Evolutionary conservation across 148 eudicot species (phyloP), one percentile per base, ranked within the genome.

Genomic region (Vaccinium vitisidaea): DNA sequence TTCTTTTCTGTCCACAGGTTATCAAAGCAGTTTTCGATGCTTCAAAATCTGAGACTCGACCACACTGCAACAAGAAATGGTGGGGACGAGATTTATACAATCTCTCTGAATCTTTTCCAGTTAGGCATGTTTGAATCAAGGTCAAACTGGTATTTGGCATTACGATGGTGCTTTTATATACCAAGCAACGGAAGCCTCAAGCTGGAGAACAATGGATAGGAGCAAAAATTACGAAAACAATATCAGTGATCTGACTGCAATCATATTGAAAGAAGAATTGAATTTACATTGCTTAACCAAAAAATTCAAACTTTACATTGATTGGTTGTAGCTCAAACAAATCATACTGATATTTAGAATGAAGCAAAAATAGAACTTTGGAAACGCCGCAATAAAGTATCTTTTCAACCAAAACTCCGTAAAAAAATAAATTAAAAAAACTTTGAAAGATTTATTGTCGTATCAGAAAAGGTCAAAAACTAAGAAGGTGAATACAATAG

Each of bases 1-100:
- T 86, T 86, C 90, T 86, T 86, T 52, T 83, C 49, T 8, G 14
- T 58, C 63, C 36, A 74, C 46, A 59, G 63, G 80, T 77, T 53
- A 61, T n/a, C 1, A 39, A 81, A 15, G 12, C 53, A 23, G 69
- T 56, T 19, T 54, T 11, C 23, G 16, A 39, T 56, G 8, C 2
- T 63, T 27, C 65, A 52, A 70, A 80, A 36, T 50, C 5, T 50
- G 82, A 84, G 77, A 52, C 30, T 79, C 16, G 70, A 69, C 49
- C 54, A 0, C 13, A 15, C 15, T 56, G 56, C 12, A 67, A 53
- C 10, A 5, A 27, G 50, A 53, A 19, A 15, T 5, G 30, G 13
- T 10, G 16, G 30, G 65, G 36, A 25, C 13, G 50, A 19, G 63
- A 71, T 50, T 19, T 23, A 46, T 30, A 36, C 52, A 81, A 4